phyloP scores from a whole-genome alignment of 129 eudicot genomes.

The Kitagawia praeruptora region DNA sequence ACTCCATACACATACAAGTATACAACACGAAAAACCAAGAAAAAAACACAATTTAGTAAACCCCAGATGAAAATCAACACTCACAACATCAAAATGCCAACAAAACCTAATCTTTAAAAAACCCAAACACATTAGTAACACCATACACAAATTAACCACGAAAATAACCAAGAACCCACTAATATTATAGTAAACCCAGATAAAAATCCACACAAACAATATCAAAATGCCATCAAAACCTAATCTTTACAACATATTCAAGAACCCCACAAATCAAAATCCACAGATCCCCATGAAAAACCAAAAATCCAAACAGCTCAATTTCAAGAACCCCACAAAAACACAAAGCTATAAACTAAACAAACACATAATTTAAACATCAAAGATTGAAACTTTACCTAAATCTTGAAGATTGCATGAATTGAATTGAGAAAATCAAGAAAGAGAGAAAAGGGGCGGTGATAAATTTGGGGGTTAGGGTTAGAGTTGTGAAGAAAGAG shows the following conservation, averaged over 20 bases:
- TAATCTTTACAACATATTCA: background rate
- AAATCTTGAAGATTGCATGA: background rate
- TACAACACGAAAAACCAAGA: background rate
- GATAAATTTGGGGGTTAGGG: background rate
- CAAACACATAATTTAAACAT: background rate
- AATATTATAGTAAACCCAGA: background rate
- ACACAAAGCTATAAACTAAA: background rate
- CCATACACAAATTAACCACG: background rate
- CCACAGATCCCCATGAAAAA: background rate
- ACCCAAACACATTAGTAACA: background rate
- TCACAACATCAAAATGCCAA: background rate
- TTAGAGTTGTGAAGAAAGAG: background rate
- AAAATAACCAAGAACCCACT: background rate
- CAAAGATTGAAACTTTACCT: background rate
- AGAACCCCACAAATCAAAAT: conserved; percentile 3
- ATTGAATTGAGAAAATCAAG: background rate
- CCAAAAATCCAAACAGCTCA: background rate
- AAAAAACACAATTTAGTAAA: background rate
- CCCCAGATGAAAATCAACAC: background rate
- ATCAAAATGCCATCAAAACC: background rate
- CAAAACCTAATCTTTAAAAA: background rate
- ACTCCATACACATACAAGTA: too few species aligned
- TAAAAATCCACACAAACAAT: background rate
- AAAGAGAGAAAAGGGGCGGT: background rate
- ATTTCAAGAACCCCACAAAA: background rate